These are phyloP conservation scores for Botryosphaeria dothidea DNA, from an alignment of 2,329 filamentous ascomycete species.

Conservation along the genomic window DNA sequence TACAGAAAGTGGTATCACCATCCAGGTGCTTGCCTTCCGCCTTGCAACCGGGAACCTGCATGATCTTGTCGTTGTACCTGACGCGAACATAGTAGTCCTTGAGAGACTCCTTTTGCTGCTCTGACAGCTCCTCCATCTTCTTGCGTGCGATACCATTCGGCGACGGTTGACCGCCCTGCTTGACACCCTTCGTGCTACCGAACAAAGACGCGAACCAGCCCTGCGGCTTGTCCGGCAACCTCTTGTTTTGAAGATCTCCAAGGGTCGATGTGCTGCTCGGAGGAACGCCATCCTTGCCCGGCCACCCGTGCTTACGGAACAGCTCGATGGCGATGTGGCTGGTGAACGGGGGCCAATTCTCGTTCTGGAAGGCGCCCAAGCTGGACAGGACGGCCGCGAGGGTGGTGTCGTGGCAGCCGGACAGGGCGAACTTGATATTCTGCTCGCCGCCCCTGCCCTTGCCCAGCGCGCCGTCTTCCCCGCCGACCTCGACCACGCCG, in stretches of 20 bases:
- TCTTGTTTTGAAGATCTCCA: not conserved
- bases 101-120: slow-evolving; percentile 60
- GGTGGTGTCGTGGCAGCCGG: slow-evolving; percentile 92
- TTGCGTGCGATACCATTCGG: slow-evolving; percentile 60
- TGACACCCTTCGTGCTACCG: not conserved
- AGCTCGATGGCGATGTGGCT: slow-evolving; percentile 90
- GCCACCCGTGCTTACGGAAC: slow-evolving; percentile 60
- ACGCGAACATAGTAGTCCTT: slow-evolving; percentile 84
- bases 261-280: slow-evolving; percentile 22
- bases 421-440: slow-evolving; percentile 72
- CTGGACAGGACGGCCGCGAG: slow-evolving; percentile 76
- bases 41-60: slow-evolving; percentile 81
- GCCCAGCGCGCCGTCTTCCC: slow-evolving; percentile 34
- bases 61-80: slow-evolving; percentile 83
- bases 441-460: slow-evolving; percentile 50
- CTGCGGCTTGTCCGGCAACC: not conserved
- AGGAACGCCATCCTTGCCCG: slow-evolving; percentile 27
- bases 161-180: not conserved
- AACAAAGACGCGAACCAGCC: slow-evolving; percentile 19
- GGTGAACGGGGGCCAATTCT: slow-evolving; percentile 88
- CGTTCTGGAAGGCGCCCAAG: slow-evolving; percentile 73
- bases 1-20: slow-evolving; percentile 88
- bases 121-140: slow-evolving; percentile 56
- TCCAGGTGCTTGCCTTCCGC: slow-evolving; percentile 76
- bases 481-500: slow-evolving; percentile 43